Conservation (phyloP, 2,329 filamentous ascomycete genomes). For the Coniella lustricola region DNA sequence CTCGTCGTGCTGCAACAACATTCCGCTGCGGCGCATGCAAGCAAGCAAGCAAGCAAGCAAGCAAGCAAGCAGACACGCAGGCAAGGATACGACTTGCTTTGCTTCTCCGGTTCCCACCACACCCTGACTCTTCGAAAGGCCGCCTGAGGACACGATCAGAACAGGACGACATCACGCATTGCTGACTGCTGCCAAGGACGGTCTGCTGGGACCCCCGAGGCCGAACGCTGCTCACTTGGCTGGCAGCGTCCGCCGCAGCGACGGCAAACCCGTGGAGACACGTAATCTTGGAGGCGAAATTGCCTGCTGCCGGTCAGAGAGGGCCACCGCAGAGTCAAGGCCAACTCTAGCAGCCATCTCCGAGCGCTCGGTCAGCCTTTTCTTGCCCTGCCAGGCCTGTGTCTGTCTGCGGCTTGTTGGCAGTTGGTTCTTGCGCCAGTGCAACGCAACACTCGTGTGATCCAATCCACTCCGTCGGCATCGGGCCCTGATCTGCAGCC, state of each 20-base stretch:
- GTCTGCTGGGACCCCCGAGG: no score
- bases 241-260: neutral
- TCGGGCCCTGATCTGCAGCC: neutral
- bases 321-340: neutral
- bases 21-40: no score
- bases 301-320: neutral
- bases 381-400: neutral
- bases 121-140: no score
- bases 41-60: no score
- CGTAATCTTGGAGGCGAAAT: slow-evolving; percentile 14
- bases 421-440: neutral
- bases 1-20: no score
- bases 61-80: no score
- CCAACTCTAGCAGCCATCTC: slow-evolving; percentile 5
- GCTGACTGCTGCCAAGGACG: neutral
- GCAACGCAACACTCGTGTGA: no score
- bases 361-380: neutral
- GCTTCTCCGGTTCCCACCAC: no score
- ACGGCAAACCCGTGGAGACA: slow-evolving; percentile 5
- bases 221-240: neutral
- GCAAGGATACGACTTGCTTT: no score
- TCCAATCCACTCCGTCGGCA: neutral
- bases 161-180: neutral
- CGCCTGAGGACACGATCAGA: neutral
- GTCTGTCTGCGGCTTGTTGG: neutral